Conservation (phyloP, 192 early-diverging fungal species). For the Backusella liffmaniae region DNA sequence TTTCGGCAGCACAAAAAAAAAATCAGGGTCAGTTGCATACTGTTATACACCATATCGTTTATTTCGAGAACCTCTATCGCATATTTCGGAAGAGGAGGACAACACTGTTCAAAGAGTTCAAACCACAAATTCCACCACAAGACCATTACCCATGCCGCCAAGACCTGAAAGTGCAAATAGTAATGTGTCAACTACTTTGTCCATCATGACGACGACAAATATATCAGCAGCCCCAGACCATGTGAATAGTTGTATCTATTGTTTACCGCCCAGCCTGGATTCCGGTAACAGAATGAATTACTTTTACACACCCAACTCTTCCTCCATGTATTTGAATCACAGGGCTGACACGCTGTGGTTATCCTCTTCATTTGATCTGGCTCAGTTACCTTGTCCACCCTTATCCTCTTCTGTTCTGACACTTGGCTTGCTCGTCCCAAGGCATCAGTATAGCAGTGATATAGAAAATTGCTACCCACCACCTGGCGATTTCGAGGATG, state of each 20-base stretch:
- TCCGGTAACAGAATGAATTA: not conserved
- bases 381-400: not conserved
- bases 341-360: not conserved
- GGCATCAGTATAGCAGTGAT: not conserved
- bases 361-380: conserved; percentile 4
- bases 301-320: not conserved
- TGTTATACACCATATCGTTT: conserved; percentile 27
- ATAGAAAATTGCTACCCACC: not conserved
- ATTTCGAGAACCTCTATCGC: conserved; percentile 20
- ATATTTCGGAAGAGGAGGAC: conserved; percentile 29
- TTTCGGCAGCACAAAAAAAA: not conserved
- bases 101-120: conserved; percentile 4
- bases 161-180: not conserved
- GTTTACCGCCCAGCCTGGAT: not conserved
- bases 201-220: not conserved
- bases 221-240: not conserved
- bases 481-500: not conserved
- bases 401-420: not conserved
- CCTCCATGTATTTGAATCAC: not conserved
- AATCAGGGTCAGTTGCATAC: not conserved
- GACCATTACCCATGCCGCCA: not conserved
- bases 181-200: not conserved
- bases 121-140: not conserved
- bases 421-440: not conserved
- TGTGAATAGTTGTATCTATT: not conserved